Conservation (phyloP, 192 early-diverging fungal genomes). For the Chytriomyces confervae region DNA sequence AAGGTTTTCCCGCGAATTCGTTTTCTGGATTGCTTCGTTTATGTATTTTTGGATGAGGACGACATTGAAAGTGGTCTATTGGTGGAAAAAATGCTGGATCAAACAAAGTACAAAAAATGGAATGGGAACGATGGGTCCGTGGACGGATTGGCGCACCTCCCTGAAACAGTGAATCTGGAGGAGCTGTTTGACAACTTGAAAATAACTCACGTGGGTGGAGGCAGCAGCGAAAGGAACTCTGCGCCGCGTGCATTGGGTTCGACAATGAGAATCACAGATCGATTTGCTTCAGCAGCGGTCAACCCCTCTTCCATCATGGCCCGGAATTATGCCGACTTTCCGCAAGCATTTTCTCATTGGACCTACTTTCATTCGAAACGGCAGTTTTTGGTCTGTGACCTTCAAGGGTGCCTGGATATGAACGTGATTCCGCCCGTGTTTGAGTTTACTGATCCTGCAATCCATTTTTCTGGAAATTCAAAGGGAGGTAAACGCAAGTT, state of each 20-base stretch:
- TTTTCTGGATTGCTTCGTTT: slow-evolving; percentile 11
- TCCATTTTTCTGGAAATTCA: not conserved
- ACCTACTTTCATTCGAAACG: slow-evolving; percentile 4
- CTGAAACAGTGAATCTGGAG: slow-evolving; percentile 4
- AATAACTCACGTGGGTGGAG: not conserved
- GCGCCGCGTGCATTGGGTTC: not conserved
- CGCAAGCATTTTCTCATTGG: slow-evolving; percentile 7
- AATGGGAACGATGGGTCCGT: slow-evolving; percentile 16
- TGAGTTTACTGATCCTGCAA: slow-evolving; percentile 14
- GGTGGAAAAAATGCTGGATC: slow-evolving; percentile 9
- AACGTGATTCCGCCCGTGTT: not conserved
- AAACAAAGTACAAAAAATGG: slow-evolving; percentile 14
- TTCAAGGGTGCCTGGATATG: not conserved
- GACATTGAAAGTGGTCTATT: not conserved
- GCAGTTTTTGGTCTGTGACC: not conserved
- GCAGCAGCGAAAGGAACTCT: no score
- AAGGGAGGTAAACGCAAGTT: not conserved
- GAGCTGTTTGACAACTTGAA: slow-evolving; percentile 7
- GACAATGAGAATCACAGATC: not conserved
- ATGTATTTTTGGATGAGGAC: not conserved
- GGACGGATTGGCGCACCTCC: not conserved
- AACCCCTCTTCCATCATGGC: not conserved
- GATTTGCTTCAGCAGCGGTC: not conserved
- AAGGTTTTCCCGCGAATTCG: not conserved
- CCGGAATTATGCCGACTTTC: not conserved